Evolutionary conservation across 1,284 basidiomycete species (phyloP).

Genomic region (Papiliotrema nemorosa): DNA sequence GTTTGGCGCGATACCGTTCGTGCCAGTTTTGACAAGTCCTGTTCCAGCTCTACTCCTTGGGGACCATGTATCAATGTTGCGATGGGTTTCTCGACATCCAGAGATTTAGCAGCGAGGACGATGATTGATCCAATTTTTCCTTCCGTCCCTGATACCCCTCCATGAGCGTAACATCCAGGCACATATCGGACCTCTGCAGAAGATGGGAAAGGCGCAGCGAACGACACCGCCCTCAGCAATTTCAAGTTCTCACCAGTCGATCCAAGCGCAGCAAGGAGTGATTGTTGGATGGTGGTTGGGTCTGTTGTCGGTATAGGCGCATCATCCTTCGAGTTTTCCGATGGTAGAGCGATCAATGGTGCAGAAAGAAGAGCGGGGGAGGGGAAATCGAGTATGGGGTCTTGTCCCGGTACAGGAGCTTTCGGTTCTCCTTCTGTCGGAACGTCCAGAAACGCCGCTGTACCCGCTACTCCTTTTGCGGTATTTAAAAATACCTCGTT

Average conservation of each 20-base stretch:
- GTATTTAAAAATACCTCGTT: slow-evolving; percentile 79
- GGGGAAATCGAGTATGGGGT: slow-evolving; percentile 44
- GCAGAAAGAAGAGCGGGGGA: slow-evolving; percentile 62
- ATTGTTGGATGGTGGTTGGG: slow-evolving; percentile 61
- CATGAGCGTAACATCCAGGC: slow-evolving; percentile 77
- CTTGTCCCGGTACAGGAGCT: slow-evolving; percentile 35
- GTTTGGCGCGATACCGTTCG: slow-evolving; percentile 79
- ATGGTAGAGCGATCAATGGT: slow-evolving; percentile 60
- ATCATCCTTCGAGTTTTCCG: slow-evolving; percentile 14
- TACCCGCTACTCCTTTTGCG: slow-evolving; percentile 77
- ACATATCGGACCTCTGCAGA: slow-evolving; percentile 57
- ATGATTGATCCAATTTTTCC: slow-evolving; percentile 71
- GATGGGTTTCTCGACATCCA: slow-evolving; percentile 35
- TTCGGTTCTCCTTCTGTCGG: slow-evolving; percentile 37
- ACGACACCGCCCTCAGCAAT: slow-evolving; percentile 66
- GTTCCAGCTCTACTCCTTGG: slow-evolving; percentile 49
- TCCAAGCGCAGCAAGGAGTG: slow-evolving; percentile 74
- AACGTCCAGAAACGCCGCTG: slow-evolving; percentile 73
- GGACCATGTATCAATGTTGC: slow-evolving; percentile 35
- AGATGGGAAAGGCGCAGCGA: slow-evolving; percentile 60
- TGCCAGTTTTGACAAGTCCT: slow-evolving; percentile 64
- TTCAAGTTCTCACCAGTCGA: slow-evolving; percentile 88
- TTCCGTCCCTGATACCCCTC: slow-evolving; percentile 53
- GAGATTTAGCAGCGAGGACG: slow-evolving; percentile 59
- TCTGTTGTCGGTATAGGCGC: slow-evolving; percentile 26